Conservation (phyloP, 768 basidiomycete genomes). For the Suillus sp. region DNA sequence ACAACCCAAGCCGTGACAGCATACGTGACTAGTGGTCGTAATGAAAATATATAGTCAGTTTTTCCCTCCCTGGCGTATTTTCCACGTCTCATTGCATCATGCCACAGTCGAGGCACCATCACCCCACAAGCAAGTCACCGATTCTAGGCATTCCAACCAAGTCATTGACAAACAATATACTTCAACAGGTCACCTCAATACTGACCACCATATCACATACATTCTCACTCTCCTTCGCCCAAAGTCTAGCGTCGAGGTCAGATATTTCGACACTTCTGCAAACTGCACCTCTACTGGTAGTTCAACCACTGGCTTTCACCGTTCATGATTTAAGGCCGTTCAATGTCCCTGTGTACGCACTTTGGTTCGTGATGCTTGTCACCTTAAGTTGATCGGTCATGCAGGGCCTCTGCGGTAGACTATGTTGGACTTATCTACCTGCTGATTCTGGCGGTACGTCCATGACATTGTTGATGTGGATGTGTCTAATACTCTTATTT, state of each 20-base stretch:
- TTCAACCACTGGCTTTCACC: constrained; percentile 49
- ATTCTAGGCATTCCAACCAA: constrained; percentile 11
- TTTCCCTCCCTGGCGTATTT: not conserved
- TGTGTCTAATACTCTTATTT: constrained; percentile 10
- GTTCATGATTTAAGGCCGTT: constrained; percentile 57
- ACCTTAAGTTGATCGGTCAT: constrained; percentile 1
- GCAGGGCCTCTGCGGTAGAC: constrained; percentile 53
- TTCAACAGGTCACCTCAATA: constrained; percentile 31
- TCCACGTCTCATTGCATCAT: not conserved
- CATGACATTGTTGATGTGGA: not conserved
- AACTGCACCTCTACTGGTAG: constrained; percentile 51
- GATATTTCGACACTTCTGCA: constrained; percentile 40
- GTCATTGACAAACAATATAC: not conserved
- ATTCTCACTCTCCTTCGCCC: constrained; percentile 38
- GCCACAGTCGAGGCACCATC: constrained; percentile 24
- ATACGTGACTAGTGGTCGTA: constrained; percentile 51
- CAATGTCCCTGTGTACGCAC: constrained; percentile 54
- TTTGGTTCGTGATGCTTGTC: constrained; percentile 6
- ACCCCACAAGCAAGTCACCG: constrained; percentile 11
- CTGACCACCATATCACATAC: constrained; percentile 40
- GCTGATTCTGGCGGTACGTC: constrained; percentile 34
- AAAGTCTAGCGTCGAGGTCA: constrained; percentile 27
- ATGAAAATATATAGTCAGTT: constrained; percentile 60
- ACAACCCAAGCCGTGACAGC: constrained; percentile 51
- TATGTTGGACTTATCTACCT: constrained; percentile 59